Evolutionary conservation across 352 stramenopile genomes (phyloP).

Genomic region (Vaucheria bursata): DNA sequence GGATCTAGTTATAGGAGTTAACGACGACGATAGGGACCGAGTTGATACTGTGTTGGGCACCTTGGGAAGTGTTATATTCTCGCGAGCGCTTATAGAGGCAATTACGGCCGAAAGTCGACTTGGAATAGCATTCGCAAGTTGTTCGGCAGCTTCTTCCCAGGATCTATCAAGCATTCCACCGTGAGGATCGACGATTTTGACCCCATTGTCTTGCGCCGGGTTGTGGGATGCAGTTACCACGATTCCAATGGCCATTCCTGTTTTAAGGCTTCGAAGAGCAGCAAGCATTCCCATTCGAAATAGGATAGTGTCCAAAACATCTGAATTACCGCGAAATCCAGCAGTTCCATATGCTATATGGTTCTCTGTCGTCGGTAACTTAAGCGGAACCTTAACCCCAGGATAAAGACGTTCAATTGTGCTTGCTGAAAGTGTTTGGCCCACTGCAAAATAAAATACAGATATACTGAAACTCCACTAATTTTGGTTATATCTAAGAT

Average conservation of each 20-base stretch:
- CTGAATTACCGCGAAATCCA: slow-evolving; percentile 83
- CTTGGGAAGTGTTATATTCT: too few species aligned
- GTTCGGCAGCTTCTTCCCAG: slow-evolving; percentile 64
- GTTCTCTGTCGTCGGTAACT: slow-evolving; percentile 41
- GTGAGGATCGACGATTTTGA: slow-evolving; percentile 84
- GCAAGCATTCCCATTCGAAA: slow-evolving; percentile 77
- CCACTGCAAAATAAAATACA: too few species aligned
- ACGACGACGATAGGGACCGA: too few species aligned
- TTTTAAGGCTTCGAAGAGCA: slow-evolving; percentile 51
- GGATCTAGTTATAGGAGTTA: too few species aligned
- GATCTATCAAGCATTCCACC: slow-evolving; percentile 78
- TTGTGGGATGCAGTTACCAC: slow-evolving; percentile 93
- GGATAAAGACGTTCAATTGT: not conserved
- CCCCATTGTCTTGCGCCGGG: slow-evolving; percentile 73
- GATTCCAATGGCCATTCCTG: slow-evolving; percentile 57
- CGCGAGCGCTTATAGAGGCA: too few species aligned
- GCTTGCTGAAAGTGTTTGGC: not conserved
- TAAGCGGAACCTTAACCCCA: slow-evolving; percentile 11
- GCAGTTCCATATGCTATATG: slow-evolving; percentile 47
- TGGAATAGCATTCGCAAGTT: slow-evolving; percentile 49
- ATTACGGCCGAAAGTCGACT: not conserved
- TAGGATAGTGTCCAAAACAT: slow-evolving; percentile 75
- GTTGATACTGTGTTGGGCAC: too few species aligned
- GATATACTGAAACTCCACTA: too few species aligned
- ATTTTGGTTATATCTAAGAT: too few species aligned